These are phyloP conservation scores for Rubroshorea leprosula DNA, from an alignment of 345 rosid species.

Conservation along the genomic window DNA sequence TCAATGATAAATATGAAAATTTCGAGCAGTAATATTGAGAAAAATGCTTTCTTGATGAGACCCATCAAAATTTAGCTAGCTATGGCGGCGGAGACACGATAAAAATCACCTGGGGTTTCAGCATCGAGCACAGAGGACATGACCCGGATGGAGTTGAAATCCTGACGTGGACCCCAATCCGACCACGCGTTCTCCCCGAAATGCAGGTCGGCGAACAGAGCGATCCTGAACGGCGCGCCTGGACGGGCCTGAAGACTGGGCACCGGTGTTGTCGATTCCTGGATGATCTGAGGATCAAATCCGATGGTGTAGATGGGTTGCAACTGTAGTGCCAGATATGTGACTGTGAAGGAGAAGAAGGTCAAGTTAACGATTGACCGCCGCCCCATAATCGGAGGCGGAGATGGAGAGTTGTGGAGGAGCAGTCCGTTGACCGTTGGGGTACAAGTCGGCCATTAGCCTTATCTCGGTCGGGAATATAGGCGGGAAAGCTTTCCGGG, in stretches of 20 bases:
- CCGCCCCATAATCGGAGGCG: not conserved
- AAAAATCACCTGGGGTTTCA: conserved; percentile 66
- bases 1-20: not conserved
- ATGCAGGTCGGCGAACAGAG: conserved; percentile 75
- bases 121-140: conserved; percentile 61
- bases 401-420: too few relatives aligned
- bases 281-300: not conserved
- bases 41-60: too few relatives aligned
- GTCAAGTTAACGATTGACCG: not conserved
- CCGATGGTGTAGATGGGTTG: not conserved
- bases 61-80: too few relatives aligned
- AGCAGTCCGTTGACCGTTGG: too few relatives aligned
- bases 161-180: conserved; percentile 72
- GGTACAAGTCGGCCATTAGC: too few relatives aligned
- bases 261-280: conserved; percentile 11
- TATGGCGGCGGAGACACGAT: not conserved
- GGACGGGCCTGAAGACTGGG: conserved; percentile 28
- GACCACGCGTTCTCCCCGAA: too few relatives aligned
- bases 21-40: too few relatives aligned
- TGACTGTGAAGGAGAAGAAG: not conserved
- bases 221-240: conserved; percentile 49
- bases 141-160: conserved; percentile 43
- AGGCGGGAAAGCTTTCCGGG: too few relatives aligned
- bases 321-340: not conserved
- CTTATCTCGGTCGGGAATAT: too few relatives aligned